Base-by-base conservation (phyloP, 176 grass and related monocot species). In the Triticum dicoccoides region DNA sequence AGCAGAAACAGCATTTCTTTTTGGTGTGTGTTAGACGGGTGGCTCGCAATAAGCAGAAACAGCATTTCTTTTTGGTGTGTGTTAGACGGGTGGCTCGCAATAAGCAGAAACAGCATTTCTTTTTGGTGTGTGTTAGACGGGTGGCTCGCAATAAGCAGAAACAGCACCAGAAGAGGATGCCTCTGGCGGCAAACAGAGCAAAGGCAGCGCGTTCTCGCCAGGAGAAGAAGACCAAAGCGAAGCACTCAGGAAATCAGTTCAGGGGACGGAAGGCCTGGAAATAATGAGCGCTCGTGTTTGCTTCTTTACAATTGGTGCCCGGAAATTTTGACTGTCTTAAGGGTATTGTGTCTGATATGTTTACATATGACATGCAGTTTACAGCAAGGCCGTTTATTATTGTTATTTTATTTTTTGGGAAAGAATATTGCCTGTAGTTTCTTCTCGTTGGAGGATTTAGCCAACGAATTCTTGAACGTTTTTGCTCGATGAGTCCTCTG, bases 251-350 rank as follows among this genome's bases (percentile, higher is more conserved):
- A 21, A 98, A 98, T 83, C 93, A 96, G 61, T 98, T 96, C 66
- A 82, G 68, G 59, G 94, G 94, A 12, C 85, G 88, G 76, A 98
- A 98, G 82, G 93, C 94, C 10, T 98, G 97, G 94, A 98, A 94
- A 83, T 98, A 96, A 85, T 92, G 83, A 96, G 73, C 18, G 1
- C n/a, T 56, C 21, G 4, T 30, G 30, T 10, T 41, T 64, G 13
- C 17, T 73, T 29, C 5, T 44, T 15, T 32, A 32, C 17, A 35
- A 18, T 87, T 85, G 11, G 18, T 21, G 47, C 47, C 78, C 1
- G 81, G 81, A 65, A 83, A 69, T 90, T 90, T 90, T 93, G 77
- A 85, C 72, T 69, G 15, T 6, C 62, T 3, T 11, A 45, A 29
- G 61, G 5, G 18, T 24, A 25, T 9, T 39, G 4, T 78, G 6